These are phyloP conservation scores for Verticillium isaacii DNA, from an alignment of 2,329 filamentous ascomycete species.

Conservation along the genomic window DNA sequence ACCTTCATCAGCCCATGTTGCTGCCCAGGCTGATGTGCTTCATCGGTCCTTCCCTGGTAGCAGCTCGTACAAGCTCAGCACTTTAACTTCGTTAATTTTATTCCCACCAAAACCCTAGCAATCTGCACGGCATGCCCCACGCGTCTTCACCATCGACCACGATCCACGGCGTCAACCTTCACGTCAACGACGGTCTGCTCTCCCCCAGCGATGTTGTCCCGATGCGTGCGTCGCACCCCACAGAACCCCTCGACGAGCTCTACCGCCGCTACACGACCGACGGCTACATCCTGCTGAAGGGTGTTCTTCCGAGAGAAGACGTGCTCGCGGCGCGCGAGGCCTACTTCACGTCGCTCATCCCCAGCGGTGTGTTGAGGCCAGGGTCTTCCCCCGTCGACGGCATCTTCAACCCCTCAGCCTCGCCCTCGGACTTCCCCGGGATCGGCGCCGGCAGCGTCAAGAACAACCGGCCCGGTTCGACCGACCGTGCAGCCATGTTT, in stretches of 20 bases:
- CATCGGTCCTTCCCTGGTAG: no score
- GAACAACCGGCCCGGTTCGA: constrained; percentile 40
- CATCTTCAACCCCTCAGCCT: constrained; percentile 32
- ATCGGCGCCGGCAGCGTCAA: constrained; percentile 45
- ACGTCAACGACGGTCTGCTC: constrained; percentile 31
- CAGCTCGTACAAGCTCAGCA: no score
- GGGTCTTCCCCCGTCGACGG: constrained; percentile 46
- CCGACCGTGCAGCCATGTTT: constrained; percentile 15
- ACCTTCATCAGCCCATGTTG: no score
- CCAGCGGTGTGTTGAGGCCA: constrained; percentile 51
- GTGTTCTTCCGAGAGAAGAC: constrained; percentile 45
- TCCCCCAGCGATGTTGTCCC: constrained; percentile 34
- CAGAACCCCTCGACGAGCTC: constrained; percentile 41
- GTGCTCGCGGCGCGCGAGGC: constrained; percentile 44
- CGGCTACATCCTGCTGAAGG: constrained; percentile 52
- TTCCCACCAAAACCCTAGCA: no score
- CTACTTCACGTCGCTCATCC: constrained; percentile 49
- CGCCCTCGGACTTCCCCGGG: constrained; percentile 17
- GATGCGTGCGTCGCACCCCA: constrained; percentile 35
- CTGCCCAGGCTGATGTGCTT: no score
- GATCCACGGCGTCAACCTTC: constrained; percentile 11
- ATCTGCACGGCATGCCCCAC: no score
- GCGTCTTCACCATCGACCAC: neutral
- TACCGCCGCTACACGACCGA: constrained; percentile 29
- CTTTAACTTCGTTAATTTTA: no score